phyloP scores from a whole-genome alignment of 2,329 filamentous ascomycete genomes.

The Myriosclerotinia curreyana region DNA sequence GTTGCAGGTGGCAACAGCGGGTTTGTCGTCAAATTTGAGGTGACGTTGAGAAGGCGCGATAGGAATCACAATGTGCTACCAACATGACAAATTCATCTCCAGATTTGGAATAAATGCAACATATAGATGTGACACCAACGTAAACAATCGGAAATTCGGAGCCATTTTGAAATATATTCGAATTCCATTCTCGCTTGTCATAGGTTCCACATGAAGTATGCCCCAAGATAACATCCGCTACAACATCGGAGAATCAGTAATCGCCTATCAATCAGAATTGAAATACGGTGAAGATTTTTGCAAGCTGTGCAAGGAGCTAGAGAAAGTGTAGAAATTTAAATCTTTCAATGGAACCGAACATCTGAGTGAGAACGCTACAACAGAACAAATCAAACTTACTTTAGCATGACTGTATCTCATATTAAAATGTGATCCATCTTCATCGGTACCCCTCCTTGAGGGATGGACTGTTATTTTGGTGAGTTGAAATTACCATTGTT shows the following conservation, averaged over 20 bases:
- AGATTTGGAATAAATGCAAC: not conserved
- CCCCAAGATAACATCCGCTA: not conserved
- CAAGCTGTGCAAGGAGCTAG: not conserved
- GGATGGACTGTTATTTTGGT: no score
- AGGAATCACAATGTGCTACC: conserved; percentile 1
- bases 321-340: not conserved
- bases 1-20: not conserved
- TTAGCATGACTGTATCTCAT: not conserved
- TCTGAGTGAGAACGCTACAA: not conserved
- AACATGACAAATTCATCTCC: not conserved
- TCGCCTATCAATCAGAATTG: no score
- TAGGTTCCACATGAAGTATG: not conserved
- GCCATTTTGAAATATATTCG: no score
- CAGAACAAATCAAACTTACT: not conserved
- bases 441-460: no score
- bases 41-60: conserved; percentile 1
- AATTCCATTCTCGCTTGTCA: not conserved
- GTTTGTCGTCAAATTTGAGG: not conserved
- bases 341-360: not conserved
- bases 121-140: conserved; percentile 7
- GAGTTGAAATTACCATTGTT: no score
- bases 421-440: no score
- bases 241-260: not conserved
- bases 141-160: not conserved
- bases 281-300: not conserved